phyloP scores from a whole-genome alignment of 2,329 filamentous ascomycete species.

The Pseudocercospora fuligena region DNA sequence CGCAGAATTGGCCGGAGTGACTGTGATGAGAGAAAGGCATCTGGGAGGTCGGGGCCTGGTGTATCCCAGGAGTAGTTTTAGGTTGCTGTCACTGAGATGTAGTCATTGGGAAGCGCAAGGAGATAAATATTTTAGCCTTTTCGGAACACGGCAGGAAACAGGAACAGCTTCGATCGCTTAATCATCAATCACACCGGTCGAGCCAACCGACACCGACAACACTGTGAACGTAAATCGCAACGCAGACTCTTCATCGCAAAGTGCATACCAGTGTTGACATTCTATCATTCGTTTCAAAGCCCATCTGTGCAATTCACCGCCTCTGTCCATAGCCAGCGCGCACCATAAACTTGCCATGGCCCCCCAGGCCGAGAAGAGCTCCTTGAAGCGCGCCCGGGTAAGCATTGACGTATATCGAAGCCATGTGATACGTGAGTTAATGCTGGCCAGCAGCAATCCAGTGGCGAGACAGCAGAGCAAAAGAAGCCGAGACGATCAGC shows the following conservation, averaged over 20 bases:
- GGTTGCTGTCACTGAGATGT: background rate
- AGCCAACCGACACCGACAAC: constrained; percentile 1
- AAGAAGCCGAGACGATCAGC: constrained; percentile 87
- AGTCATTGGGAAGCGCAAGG: constrained; percentile 3
- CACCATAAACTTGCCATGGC: constrained; percentile 30
- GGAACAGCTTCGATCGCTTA: background rate
- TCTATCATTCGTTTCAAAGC: background rate
- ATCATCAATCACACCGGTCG: constrained; percentile 2
- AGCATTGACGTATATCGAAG: constrained; percentile 40
- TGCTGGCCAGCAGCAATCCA: constrained; percentile 61
- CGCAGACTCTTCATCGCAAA: background rate
- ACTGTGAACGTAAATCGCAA: background rate
- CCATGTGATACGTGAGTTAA: background rate
- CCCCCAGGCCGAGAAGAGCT: constrained; percentile 68
- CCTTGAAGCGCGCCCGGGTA: constrained; percentile 82
- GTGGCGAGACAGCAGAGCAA: constrained; percentile 66
- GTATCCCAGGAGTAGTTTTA: background rate
- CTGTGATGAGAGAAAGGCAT: constrained; percentile 99
- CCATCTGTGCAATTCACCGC: background rate
- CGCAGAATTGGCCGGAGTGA: constrained; percentile 97
- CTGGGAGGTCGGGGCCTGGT: constrained; percentile 3
- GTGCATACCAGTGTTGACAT: background rate
- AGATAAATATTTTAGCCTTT: background rate
- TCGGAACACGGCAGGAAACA: background rate
- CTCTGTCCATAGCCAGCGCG: background rate